phyloP scores from a whole-genome alignment of 2,329 filamentous ascomycete species.

The Fusarium burgessii region DNA sequence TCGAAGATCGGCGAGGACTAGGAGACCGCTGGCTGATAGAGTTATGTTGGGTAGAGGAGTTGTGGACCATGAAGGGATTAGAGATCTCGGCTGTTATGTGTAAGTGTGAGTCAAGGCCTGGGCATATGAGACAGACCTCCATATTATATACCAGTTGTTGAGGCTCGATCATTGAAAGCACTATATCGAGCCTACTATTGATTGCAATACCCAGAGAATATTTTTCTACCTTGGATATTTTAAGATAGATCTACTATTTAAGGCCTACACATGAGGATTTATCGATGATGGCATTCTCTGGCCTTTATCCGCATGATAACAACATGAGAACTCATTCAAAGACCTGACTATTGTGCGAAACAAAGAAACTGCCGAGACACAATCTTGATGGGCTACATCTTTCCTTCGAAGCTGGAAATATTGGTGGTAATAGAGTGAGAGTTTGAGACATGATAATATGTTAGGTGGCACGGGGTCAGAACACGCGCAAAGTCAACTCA shows the following conservation, averaged over 20 bases:
- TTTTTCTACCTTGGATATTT: neutral
- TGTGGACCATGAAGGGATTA: slow-evolving; percentile 58
- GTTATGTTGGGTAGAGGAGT: slow-evolving; percentile 60
- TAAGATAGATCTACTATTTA: neutral
- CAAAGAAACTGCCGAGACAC: neutral
- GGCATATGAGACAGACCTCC: slow-evolving; percentile 23
- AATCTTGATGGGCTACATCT: neutral
- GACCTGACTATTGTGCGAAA: neutral
- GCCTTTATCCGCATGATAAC: slow-evolving; percentile 10
- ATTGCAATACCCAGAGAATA: too few species aligned
- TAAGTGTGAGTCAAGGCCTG: slow-evolving; percentile 8
- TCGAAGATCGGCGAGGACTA: slow-evolving; percentile 69
- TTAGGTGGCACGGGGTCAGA: slow-evolving; percentile 32
- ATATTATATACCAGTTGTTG: neutral
- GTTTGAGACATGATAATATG: slow-evolving; percentile 12
- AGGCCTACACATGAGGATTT: neutral
- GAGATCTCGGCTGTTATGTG: slow-evolving; percentile 32
- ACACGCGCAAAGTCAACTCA: slow-evolving; percentile 17
- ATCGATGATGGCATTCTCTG: neutral
- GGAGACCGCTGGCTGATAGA: slow-evolving; percentile 65
- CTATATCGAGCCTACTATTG: neutral
- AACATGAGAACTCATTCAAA: slow-evolving; percentile 17
- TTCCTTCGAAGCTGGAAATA: accelerated
- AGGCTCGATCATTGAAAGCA: neutral
- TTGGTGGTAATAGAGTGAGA: neutral